Conservation (phyloP, 345 rosid species). For the Triadica sebifera region DNA sequence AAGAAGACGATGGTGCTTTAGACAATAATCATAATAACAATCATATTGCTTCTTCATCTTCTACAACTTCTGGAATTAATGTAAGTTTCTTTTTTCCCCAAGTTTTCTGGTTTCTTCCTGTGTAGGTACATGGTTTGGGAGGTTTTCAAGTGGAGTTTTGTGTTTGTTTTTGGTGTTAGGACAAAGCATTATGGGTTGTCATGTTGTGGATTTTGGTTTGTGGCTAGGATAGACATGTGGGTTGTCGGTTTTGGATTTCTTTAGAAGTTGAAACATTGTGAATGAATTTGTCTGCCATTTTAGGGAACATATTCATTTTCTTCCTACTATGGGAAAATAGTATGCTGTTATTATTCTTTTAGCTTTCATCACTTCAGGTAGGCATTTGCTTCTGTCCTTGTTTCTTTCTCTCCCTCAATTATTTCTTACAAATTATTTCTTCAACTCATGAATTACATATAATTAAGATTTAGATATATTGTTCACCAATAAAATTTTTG, state of each 20-base stretch:
- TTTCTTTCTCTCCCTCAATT: too few species aligned
- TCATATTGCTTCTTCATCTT: constrained; percentile 32
- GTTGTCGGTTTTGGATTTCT: not conserved
- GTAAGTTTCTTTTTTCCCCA: constrained; percentile 23
- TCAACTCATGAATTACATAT: not conserved
- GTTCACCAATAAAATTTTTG: too few species aligned
- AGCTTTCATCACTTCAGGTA: not conserved
- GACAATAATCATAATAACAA: constrained; percentile 23
- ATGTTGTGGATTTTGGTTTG: constrained; percentile 8
- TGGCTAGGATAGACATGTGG: not conserved
- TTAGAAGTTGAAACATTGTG: not conserved
- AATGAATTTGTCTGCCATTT: constrained; percentile 7
- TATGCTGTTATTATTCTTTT: not conserved
- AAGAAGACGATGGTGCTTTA: constrained; percentile 26
- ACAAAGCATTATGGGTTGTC: constrained; percentile 15
- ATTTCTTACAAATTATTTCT: not conserved
- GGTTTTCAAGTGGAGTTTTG: constrained; percentile 8
- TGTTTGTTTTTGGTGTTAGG: constrained; percentile 1
- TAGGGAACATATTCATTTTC: constrained; percentile 8
- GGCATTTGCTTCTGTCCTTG: not conserved
- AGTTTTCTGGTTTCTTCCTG: not conserved
- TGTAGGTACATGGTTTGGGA: not conserved
- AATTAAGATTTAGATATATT: not conserved
- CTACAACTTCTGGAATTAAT: constrained; percentile 43
- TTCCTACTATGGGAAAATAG: not conserved